These are phyloP conservation scores for Backusella macrospora DNA, from an alignment of 192 early-diverging fungal genomes.

Conservation along the genomic window DNA sequence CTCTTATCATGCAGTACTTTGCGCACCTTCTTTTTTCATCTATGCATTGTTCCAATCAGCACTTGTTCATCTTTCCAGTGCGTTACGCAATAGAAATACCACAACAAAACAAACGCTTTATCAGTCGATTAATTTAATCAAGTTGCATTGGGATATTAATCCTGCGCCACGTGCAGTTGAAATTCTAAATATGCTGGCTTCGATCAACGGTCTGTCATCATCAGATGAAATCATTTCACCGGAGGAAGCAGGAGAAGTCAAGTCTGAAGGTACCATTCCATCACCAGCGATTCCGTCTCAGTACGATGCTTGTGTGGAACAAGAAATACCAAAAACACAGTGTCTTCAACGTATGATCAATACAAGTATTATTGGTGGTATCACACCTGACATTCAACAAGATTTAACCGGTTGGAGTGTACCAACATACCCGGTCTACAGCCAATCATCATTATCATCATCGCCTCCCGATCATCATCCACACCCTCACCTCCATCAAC, in stretches of 20 bases:
- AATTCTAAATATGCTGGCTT: conserved; percentile 18
- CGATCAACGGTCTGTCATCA: background rate
- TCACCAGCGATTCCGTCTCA: background rate
- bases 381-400: conserved; percentile 24
- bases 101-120: background rate
- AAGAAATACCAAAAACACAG: conserved; percentile 12
- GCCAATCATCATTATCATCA: background rate
- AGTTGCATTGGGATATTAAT: background rate
- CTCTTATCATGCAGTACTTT: background rate
- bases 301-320: background rate
- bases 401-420: background rate
- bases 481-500: background rate
- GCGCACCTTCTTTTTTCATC: conserved; percentile 13
- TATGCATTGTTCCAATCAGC: conserved; percentile 25
- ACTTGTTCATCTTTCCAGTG: conserved; percentile 23
- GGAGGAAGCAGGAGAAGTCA: background rate
- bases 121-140: conserved; percentile 13
- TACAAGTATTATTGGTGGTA: conserved; percentile 24
- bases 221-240: background rate
- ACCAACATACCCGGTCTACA: background rate
- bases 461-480: background rate
- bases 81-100: background rate
- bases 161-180: conserved; percentile 20
- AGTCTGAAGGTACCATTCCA: background rate
- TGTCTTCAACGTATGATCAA: conserved; percentile 27